These are phyloP conservation scores for Phragmites australis DNA, from an alignment of 176 grass and related monocot species.

Conservation along the genomic window DNA sequence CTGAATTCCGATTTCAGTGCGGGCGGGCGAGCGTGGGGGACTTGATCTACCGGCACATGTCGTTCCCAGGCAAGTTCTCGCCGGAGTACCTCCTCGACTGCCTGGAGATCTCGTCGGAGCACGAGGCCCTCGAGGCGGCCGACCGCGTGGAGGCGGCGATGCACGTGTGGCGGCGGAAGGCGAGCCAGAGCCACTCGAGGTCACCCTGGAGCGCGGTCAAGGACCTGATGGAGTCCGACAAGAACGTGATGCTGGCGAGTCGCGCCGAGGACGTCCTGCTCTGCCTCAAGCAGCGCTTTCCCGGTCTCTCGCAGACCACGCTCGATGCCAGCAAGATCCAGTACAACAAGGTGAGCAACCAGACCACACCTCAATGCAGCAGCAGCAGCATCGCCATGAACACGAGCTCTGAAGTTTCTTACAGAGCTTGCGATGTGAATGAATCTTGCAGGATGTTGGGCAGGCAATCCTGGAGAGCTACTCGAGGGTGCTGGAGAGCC, in stretches of 20 bases:
- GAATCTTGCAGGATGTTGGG: constrained; percentile 75
- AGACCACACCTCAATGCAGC: neutral
- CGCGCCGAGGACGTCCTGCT: constrained; percentile 69
- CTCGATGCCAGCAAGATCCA: constrained; percentile 85
- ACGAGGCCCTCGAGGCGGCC: constrained; percentile 61
- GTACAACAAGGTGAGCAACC: constrained; percentile 65
- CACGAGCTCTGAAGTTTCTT: neutral
- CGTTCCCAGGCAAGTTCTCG: constrained; percentile 70
- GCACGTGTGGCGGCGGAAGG: constrained; percentile 80
- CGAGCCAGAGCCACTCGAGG: constrained; percentile 44
- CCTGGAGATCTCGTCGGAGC: constrained; percentile 76
- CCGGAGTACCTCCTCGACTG: constrained; percentile 82
- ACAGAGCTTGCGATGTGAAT: constrained; percentile 9
- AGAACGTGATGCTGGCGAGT: constrained; percentile 72
- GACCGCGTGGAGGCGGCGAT: constrained; percentile 83
- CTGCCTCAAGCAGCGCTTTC: constrained; percentile 70
- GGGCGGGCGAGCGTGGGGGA: constrained; percentile 72
- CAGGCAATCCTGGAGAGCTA: constrained; percentile 98
- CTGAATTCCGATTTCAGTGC: constrained; percentile 43
- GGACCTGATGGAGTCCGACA: constrained; percentile 83
- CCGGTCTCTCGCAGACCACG: constrained; percentile 69
- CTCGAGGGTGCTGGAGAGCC: constrained; percentile 91
- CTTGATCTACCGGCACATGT: constrained; percentile 76
- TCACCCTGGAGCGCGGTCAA: constrained; percentile 65
- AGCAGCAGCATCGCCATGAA: neutral